A percentile compares a stretch with the other conserved stretches of the same genome.
Conservation (phyloP, 176 grass and related monocot species). For the Metroxylon sagu region DNA sequence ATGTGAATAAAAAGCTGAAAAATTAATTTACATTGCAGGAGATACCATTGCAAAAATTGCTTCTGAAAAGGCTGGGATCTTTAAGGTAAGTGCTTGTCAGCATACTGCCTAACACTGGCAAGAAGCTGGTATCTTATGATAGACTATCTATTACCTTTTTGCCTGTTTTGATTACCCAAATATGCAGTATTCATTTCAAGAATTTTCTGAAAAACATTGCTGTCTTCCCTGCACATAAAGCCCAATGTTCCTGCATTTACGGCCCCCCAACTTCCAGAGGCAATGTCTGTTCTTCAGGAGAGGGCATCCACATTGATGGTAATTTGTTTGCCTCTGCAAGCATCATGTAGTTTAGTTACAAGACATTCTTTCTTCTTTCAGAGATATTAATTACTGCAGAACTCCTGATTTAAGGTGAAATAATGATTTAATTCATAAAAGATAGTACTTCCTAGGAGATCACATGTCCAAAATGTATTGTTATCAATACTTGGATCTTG, state of each 20-base stretch:
- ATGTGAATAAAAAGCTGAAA: not conserved
- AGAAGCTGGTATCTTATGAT: conserved; percentile 6
- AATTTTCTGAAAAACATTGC: conserved; percentile 26
- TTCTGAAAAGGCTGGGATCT: conserved; percentile 18
- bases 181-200: conserved; percentile 32
- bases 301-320: conserved; percentile 30
- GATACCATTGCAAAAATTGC: conserved; percentile 23
- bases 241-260: conserved; percentile 31
- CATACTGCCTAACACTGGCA: not conserved
- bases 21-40: conserved; percentile 16
- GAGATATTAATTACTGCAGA: no score
- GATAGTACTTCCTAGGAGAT: no score
- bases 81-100: conserved; percentile 11
- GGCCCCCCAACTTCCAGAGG: conserved; percentile 29
- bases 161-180: conserved; percentile 13
- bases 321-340: conserved; percentile 11
- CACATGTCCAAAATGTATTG: no score
- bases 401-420: no score
- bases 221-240: conserved; percentile 22
- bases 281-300: conserved; percentile 25
- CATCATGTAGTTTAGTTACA: not conserved
- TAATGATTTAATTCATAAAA: no score
- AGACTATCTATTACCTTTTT: conserved; percentile 22
- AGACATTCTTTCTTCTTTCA: conserved; percentile 1
- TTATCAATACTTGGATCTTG: no score